A percentile compares a stretch with the other conserved stretches of the same genome.
These are phyloP conservation scores for Apiospora saccharicola DNA, from an alignment of 2,329 filamentous ascomycete species.

Conservation along the genomic window DNA sequence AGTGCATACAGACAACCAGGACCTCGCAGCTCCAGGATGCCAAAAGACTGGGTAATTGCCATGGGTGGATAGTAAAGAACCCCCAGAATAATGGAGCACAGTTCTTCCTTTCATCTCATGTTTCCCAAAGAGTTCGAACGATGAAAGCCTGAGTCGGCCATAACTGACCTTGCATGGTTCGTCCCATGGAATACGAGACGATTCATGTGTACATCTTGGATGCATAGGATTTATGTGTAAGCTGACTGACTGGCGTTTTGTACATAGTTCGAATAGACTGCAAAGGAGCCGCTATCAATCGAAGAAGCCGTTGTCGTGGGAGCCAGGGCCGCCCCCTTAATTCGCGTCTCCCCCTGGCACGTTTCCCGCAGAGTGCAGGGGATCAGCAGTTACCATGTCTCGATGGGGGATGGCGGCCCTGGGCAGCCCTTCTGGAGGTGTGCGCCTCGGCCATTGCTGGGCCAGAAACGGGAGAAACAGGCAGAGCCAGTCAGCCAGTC, in stretches of 20 bases:
- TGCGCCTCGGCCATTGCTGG: background rate
- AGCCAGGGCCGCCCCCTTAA: conserved; percentile 13
- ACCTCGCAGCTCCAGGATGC: background rate
- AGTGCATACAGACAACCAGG: background rate
- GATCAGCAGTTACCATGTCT: conserved; percentile 12
- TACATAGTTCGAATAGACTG: background rate
- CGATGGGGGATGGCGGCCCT: background rate
- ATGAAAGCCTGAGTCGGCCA: background rate
- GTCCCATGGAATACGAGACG: background rate
- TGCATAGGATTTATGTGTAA: background rate
- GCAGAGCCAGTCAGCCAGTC: background rate
- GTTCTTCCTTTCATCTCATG: background rate
- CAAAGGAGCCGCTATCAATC: conserved; percentile 8
- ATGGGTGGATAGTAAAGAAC: background rate
- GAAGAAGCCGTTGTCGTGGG: conserved; percentile 12
- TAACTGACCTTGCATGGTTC: background rate
- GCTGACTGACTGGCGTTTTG: background rate
- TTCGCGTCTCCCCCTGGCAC: conserved; percentile 15
- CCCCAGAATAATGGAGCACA: background rate
- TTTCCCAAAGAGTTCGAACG: background rate
- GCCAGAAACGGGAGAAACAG: conserved; percentile 4
- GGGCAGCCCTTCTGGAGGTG: background rate
- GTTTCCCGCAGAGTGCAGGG: conserved; percentile 7
- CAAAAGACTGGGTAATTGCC: background rate
- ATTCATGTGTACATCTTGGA: background rate